Evolutionary conservation across 108 stramenopile species (phyloP), one percentile per base, ranked within the genome.

Genomic region (Chaetoceros tenuissimus): DNA sequence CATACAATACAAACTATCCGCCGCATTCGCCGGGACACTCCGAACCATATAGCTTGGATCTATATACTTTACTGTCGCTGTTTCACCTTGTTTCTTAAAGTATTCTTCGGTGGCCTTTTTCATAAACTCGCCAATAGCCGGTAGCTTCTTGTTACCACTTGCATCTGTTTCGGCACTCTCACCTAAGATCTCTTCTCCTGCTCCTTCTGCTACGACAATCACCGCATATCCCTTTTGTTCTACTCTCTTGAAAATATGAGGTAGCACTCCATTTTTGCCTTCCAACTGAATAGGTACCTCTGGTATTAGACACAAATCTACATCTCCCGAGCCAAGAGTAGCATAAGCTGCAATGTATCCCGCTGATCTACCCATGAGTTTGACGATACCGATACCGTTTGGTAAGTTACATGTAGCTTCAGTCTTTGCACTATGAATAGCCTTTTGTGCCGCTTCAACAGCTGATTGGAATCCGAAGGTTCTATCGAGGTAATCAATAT

Each of bases 31-130:
- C 2, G 89, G 75, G n/a, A 90, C 79, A 22, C 82, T 84, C 60
- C 94, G 68, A 34, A 95, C 82, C 70, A 83, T 89, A 69, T 95
- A 95, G 20, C 82, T 84, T 3, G 94, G 94, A 59, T 95, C 92
- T 57, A 95, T 81, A 63, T 89, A 91, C 51, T 84, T 84, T 24
- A 88, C 59, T 2, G 73, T 66, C 28, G 53, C 55, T 28, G 52
- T 67, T 29, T 79, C 84, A 34, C 65, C 77, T n/a, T 51, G 18
- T 20, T 50, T 40, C 1, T 51, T 34, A 43, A 66, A 66, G 51
- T 57, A 61, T 1, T 46, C 47, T 31, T 53, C 46, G 28, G 67
- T 61, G 27, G 53, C 31, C 8, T 67, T 30, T 30, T 51, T 50
- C 19, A 73, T 53, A 26, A 49, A 62, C 27, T 53, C 55, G 7